Base-by-base conservation (phyloP, 169 alveolate species). In the Plasmodium knowlesi region DNA sequence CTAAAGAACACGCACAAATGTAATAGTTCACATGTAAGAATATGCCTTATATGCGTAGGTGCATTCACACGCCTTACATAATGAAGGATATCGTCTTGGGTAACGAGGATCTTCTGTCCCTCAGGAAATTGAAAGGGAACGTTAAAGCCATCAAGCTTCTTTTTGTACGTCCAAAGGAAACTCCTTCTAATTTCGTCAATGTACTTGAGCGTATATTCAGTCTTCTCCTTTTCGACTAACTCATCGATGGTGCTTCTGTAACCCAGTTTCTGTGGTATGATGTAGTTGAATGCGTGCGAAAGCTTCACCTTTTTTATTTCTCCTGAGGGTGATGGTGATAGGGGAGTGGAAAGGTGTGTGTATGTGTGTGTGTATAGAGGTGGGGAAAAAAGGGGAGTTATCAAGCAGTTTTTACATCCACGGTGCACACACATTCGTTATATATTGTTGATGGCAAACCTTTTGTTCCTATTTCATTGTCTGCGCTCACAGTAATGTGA, bases 391-490 rank as follows among this genome's bases (percentile, higher is more conserved):
- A 32, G 43, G 57, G 3, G 46, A 8, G 5, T 74, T n/a, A n/a
- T 0, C 19, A 22, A 34, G 25, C 39, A n/a, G 19, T 74, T 30
- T 0, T 34, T 74, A 74, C 54, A 74, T 8, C 14, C 30, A 74
- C 54, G 8, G 32, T 3, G 54, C 54, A 34, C 39, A 67, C 30
- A 67, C 32, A 67, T 85, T 22, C 46, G 5, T 28, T 70, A 8
- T 82, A 22, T 91, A 22, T 91, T 37, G 71, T 19, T 28, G 41
- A 19, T 1, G 19, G 32, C 46, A 32, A 78, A 91, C 95, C 95
- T 82, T 91, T 91, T 34, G 50, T 91, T 82, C 95, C 95, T 91
- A 91, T 91, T 50, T 91, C 95, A 82, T 91, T 91, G 67, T 91
- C 95, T 25, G 85, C 83, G 54, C 84, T 91, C 50, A 91, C 92